Base-by-base conservation (phyloP, 2,329 filamentous ascomycete species). In the Clarireedia hainanense region DNA sequence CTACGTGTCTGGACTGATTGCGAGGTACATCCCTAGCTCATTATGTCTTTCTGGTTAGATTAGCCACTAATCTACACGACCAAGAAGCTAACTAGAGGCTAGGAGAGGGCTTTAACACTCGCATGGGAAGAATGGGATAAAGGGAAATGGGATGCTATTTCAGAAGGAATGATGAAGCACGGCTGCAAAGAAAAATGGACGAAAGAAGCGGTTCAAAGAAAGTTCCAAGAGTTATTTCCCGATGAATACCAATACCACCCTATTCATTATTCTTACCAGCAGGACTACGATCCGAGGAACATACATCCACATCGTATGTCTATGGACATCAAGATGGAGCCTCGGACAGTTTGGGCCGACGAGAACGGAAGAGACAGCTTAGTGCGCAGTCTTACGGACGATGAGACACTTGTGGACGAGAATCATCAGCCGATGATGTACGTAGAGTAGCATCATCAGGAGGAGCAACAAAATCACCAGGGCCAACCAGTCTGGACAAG, bases 151-250 rank as follows among this genome's bases (percentile, higher is more conserved):
- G 64, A 67, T 15, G 55, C 61, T 27, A 65, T 71, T 27, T 62
- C 68, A 5, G 61, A 61, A 53, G 62, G 63, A 26, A 71, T 71
- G 68, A 49, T 64, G 12, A 68, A 66, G 48, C 61, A 67, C 59
- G 69, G 68, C 15, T 64, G 64, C 43, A 60, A 62, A 39, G 64
- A 68, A 42, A 68, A 67, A 54, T 71, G 70, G 61, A 66, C 67
- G 3, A 64, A 64, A n/a, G 65, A 66, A 34, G 65, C 66, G 4
- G 65, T 67, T 6, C 64, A 69, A 55, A 67, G 64, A 52, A 71
- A 70, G 42, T 71, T 64, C 63, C 63, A 64, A 24, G 68, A 70
- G 55, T 58, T 69, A 42, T 61, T 65, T 47, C 55, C 52, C 6
- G 27, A 55, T 12, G 42, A 39, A 20, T 48, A 51, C 27, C 39